Evolutionary conservation across 2,329 filamentous ascomycete genomes (phyloP).

Genomic region (Epicoccum nigrum): DNA sequence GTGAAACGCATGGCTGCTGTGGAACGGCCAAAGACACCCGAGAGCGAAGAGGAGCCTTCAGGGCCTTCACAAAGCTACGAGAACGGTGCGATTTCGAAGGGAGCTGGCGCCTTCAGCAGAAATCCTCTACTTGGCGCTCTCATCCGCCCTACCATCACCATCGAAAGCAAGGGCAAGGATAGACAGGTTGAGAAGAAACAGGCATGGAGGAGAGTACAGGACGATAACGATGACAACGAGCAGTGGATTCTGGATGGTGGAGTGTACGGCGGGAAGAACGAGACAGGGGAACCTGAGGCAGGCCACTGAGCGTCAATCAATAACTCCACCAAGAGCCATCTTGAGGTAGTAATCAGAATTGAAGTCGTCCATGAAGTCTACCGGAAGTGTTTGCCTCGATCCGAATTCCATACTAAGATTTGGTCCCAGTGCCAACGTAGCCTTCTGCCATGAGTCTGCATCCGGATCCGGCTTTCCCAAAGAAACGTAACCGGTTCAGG

Average conservation of each 20-base stretch:
- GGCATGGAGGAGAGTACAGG: constrained; percentile 59
- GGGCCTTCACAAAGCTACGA: constrained; percentile 37
- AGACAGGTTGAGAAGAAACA: constrained; percentile 47
- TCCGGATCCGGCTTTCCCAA: too few species aligned
- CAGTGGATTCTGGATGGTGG: constrained; percentile 61
- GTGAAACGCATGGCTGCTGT: constrained; percentile 70
- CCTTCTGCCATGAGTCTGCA: too few species aligned
- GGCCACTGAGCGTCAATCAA: constrained; percentile 12
- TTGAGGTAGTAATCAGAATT: too few species aligned
- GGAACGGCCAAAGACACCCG: constrained; percentile 61
- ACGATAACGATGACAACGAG: constrained; percentile 61
- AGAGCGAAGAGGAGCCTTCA: constrained; percentile 57
- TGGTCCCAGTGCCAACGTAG: too few species aligned
- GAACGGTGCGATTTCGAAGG: constrained; percentile 28
- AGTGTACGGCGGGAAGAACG: constrained; percentile 50
- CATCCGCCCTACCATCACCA: constrained; percentile 65
- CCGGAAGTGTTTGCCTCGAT: too few species aligned
- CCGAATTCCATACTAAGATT: too few species aligned
- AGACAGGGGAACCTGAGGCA: constrained; percentile 20
- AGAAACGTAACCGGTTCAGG: too few species aligned
- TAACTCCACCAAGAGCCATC: too few species aligned
- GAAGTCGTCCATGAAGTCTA: too few species aligned
- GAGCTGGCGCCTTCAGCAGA: constrained; percentile 67
- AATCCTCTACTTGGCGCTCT: constrained; percentile 71
- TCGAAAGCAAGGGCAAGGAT: constrained; percentile 59